Evolutionary conservation across 2,329 filamentous ascomycete species (phyloP).

Genomic region (Claviceps humidiphila): DNA sequence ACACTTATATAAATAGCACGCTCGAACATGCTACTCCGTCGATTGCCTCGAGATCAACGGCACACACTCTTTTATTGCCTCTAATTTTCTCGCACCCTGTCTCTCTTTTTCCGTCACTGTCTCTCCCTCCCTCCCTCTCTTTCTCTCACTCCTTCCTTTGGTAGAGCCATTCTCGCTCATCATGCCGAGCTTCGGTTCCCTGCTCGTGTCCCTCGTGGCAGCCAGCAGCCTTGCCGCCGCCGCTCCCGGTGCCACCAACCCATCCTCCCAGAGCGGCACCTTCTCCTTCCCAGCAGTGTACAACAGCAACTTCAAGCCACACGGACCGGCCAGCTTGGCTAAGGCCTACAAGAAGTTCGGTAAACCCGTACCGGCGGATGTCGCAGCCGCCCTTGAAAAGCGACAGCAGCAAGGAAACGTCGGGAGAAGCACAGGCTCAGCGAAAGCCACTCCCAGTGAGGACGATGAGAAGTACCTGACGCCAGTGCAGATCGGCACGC

Average conservation of each 20-base stretch:
- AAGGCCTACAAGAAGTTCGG: conserved; percentile 7
- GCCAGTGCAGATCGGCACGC: conserved; percentile 10
- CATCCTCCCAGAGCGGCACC: neutral
- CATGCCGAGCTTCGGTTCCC: conserved; percentile 11
- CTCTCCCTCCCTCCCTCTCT: too few relatives aligned
- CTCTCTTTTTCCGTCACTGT: too few relatives aligned
- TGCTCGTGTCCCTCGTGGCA: conserved; percentile 10
- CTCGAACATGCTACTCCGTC: too few relatives aligned
- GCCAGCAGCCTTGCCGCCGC: conserved; percentile 5
- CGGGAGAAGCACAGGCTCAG: conserved; percentile 6
- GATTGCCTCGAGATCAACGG: too few relatives aligned
- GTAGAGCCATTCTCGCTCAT: neutral
- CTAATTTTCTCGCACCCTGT: too few relatives aligned
- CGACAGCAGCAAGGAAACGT: neutral
- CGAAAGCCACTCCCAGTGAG: conserved; percentile 1
- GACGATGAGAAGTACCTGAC: conserved; percentile 8
- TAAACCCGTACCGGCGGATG: neutral
- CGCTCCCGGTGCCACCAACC: conserved; percentile 3
- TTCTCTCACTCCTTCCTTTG: too few relatives aligned
- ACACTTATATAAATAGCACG: too few relatives aligned
- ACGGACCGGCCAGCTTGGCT: conserved; percentile 8
- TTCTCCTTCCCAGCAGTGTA: conserved; percentile 3
- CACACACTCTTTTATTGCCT: too few relatives aligned
- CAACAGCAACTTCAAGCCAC: conserved; percentile 5
- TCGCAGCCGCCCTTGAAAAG: neutral